Evolutionary conservation across 495 filamentous ascomycete genomes (phyloP).

Genomic region (Cudoniella acicularis): DNA sequence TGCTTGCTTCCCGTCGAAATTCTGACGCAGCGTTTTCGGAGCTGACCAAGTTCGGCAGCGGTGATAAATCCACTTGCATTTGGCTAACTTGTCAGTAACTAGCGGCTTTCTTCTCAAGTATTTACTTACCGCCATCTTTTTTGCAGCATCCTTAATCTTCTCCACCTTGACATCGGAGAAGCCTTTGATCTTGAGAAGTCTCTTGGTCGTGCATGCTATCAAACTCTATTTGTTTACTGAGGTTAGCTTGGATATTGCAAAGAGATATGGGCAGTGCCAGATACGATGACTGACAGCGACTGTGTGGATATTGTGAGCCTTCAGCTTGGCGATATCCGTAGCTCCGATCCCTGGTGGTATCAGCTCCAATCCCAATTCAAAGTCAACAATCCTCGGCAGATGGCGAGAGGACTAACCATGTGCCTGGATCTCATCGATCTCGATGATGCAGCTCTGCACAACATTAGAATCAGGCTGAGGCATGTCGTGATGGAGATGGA

Average conservation of each 20-base stretch:
- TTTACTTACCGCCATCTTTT: conserved; percentile 60
- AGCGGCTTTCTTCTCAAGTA: neutral
- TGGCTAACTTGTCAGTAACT: conserved; percentile 49
- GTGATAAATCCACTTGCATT: conserved; percentile 69
- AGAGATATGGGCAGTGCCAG: too few relatives aligned
- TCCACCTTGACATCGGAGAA: conserved; percentile 81
- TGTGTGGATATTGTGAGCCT: conserved; percentile 66
- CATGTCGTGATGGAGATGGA: neutral
- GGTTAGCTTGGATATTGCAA: too few relatives aligned
- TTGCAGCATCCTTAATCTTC: conserved; percentile 74
- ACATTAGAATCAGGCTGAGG: neutral
- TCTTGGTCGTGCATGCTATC: conserved; percentile 60
- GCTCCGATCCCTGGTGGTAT: conserved; percentile 58
- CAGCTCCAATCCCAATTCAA: conserved; percentile 13
- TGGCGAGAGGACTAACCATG: conserved; percentile 61
- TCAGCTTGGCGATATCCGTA: conserved; percentile 72
- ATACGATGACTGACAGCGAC: conserved; percentile 54
- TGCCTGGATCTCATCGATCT: conserved; percentile 70
- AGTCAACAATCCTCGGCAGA: too few relatives aligned
- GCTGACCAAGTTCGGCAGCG: conserved; percentile 64
- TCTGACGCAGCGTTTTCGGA: conserved; percentile 63
- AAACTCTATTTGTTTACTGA: conserved; percentile 47
- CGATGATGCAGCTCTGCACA: conserved; percentile 43
- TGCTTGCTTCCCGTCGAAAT: conserved; percentile 76
- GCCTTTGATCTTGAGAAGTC: conserved; percentile 70